These are phyloP conservation scores for Collariella sp. DNA, from an alignment of 495 filamentous ascomycete species.

Conservation along the genomic window DNA sequence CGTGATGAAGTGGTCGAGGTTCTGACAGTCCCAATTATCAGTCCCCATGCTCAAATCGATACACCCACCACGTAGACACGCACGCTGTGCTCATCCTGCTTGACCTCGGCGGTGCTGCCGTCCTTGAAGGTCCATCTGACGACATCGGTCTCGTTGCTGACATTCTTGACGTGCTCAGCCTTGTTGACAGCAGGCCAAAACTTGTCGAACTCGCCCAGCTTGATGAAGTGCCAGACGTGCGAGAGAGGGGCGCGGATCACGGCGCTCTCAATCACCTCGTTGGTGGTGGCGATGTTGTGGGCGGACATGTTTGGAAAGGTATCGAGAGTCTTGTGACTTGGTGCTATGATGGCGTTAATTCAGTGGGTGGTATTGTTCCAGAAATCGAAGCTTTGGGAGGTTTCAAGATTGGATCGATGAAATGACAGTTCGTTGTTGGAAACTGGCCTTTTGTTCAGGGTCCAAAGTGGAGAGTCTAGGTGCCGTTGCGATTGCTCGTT, in stretches of 20 bases:
- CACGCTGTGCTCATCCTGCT: constrained; percentile 64
- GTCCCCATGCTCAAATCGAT: too few relatives aligned
- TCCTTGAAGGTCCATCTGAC: constrained; percentile 59
- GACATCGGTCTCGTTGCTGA: constrained; percentile 52
- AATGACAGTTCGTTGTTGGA: too few relatives aligned
- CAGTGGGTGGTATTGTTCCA: too few relatives aligned
- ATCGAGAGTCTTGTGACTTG: too few relatives aligned
- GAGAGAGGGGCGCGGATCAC: constrained; percentile 55
- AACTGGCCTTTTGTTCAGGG: neutral
- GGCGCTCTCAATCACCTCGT: constrained; percentile 53
- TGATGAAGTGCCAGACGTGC: constrained; percentile 61
- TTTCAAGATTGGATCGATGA: neutral
- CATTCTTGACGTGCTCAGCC: constrained; percentile 49
- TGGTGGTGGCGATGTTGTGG: constrained; percentile 49
- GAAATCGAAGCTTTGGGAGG: neutral
- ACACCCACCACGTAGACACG: constrained; percentile 18
- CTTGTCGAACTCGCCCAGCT: constrained; percentile 50
- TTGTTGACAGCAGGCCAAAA: constrained; percentile 52
- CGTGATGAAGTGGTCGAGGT: constrained; percentile 61
- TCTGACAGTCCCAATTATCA: too few relatives aligned
- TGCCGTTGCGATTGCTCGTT: neutral
- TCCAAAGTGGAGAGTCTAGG: neutral
- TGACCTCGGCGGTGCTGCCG: constrained; percentile 54
- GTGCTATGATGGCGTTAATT: neutral
- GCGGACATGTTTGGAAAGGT: too few relatives aligned